phyloP scores from a whole-genome alignment of 176 grass and related monocot species.

The Tillandsia leiboldiana region DNA sequence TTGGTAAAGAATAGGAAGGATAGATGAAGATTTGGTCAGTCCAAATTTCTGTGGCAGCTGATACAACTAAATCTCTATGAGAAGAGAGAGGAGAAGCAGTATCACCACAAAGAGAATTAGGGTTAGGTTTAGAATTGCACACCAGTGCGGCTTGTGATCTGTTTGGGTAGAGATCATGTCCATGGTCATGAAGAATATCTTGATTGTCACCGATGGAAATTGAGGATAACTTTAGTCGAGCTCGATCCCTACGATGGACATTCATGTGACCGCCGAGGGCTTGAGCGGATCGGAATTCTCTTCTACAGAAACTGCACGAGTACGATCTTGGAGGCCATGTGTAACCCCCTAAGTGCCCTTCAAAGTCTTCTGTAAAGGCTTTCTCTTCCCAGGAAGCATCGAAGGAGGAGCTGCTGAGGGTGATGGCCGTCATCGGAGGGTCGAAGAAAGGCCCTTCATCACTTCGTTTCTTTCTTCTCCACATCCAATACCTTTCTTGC shows the following conservation, averaged over 20 bases:
- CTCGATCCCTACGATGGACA: conserved; percentile 71
- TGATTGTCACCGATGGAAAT: conserved; percentile 7
- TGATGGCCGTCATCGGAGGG: background rate
- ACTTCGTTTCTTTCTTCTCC: background rate
- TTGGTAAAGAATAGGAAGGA: background rate
- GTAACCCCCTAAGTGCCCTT: conserved; percentile 38
- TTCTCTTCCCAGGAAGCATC: conserved; percentile 52
- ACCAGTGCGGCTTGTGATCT: background rate
- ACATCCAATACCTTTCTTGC: background rate
- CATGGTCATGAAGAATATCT: background rate
- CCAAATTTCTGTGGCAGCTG: background rate
- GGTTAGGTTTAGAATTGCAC: background rate
- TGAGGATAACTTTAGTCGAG: conserved; percentile 49
- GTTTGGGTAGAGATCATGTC: background rate
- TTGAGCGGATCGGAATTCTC: conserved; percentile 69
- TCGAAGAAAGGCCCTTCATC: background rate
- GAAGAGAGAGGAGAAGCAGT: conserved; percentile 1
- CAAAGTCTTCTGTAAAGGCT: conserved; percentile 53
- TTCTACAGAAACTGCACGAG: conserved; percentile 59
- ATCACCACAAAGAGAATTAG: conserved; percentile 4
- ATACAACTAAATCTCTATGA: background rate
- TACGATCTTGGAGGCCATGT: conserved; percentile 78
- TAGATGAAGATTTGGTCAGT: background rate
- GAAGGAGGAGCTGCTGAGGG: background rate
- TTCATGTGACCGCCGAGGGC: conserved; percentile 68